phyloP scores from a whole-genome alignment of 495 filamentous ascomycete genomes.

The Neurospora tetrasperma region DNA sequence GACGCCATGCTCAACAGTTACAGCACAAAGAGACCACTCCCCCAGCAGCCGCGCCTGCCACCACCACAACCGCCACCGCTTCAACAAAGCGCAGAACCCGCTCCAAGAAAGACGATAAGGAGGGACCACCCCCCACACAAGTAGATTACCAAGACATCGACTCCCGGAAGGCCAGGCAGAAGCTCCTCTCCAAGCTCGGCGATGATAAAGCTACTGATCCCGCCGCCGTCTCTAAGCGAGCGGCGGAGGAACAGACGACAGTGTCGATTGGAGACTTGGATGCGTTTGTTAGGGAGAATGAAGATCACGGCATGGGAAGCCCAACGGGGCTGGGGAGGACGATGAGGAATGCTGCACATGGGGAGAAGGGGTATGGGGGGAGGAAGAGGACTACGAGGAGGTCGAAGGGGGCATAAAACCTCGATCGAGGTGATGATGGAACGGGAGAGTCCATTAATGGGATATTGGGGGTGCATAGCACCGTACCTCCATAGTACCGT shows the following conservation, averaged over 20 bases:
- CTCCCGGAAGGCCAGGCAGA: slow-evolving; percentile 22
- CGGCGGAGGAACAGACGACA: neutral
- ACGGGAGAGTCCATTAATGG: neutral
- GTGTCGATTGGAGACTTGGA: neutral
- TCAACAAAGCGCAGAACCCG: neutral
- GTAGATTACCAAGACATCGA: slow-evolving; percentile 39
- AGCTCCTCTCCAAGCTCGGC: slow-evolving; percentile 26
- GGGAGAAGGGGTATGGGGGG: neutral
- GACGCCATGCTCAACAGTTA: neutral
- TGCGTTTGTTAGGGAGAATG: neutral
- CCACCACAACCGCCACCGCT: neutral
- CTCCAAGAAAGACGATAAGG: slow-evolving; percentile 7
- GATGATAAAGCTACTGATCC: slow-evolving; percentile 5
- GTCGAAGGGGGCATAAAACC: neutral
- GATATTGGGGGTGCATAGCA: neutral
- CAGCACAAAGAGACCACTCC: slow-evolving; percentile 1
- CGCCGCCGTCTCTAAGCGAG: neutral
- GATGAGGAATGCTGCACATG: neutral
- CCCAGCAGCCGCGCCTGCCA: neutral
- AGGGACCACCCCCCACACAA: slow-evolving; percentile 32
- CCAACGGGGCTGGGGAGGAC: neutral
- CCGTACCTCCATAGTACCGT: neutral
- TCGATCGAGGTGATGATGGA: too few species aligned
- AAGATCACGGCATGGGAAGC: neutral
- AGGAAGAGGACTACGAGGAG: neutral